Percentiles rank a stretch among this genome's conserved stretches.
Conservation (phyloP, 2,329 filamentous ascomycete species). For the Chaetomiaceae sp. region DNA sequence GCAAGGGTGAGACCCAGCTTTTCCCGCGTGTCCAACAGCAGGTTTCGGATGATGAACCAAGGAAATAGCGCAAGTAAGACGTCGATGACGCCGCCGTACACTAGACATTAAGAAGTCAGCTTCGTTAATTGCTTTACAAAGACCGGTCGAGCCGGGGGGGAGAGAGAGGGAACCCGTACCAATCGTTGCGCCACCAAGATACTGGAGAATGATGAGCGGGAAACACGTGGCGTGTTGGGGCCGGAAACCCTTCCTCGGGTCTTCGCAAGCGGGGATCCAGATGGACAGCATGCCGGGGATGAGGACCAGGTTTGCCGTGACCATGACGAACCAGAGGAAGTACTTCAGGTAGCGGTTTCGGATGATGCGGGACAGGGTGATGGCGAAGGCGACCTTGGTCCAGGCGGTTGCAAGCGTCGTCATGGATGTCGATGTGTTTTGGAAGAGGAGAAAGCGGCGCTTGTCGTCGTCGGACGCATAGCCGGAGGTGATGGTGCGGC, state of each 20-base stretch:
- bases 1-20: conserved; percentile 40
- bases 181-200: conserved; percentile 5
- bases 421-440: conserved; percentile 15
- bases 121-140: no score
- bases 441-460: conserved; percentile 16
- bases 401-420: conserved; percentile 21
- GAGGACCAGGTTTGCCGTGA: conserved; percentile 26
- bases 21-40: conserved; percentile 42
- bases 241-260: conserved; percentile 7
- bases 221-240: conserved; percentile 3
- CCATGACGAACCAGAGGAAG: conserved; percentile 24
- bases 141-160: no score
- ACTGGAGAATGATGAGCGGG: background rate
- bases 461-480: conserved; percentile 12
- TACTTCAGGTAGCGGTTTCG: conserved; percentile 19
- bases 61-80: conserved; percentile 38
- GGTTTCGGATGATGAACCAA: conserved; percentile 40
- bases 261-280: conserved; percentile 16
- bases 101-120: conserved; percentile 5
- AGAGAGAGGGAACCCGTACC: conserved; percentile 3
- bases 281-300: conserved; percentile 23
- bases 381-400: conserved; percentile 28
- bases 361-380: conserved; percentile 25
- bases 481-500: conserved; percentile 13
- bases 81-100: conserved; percentile 29